These are phyloP conservation scores for Isoetes taiwanensis DNA, from an alignment of 75 land plant genomes.

Conservation along the genomic window DNA sequence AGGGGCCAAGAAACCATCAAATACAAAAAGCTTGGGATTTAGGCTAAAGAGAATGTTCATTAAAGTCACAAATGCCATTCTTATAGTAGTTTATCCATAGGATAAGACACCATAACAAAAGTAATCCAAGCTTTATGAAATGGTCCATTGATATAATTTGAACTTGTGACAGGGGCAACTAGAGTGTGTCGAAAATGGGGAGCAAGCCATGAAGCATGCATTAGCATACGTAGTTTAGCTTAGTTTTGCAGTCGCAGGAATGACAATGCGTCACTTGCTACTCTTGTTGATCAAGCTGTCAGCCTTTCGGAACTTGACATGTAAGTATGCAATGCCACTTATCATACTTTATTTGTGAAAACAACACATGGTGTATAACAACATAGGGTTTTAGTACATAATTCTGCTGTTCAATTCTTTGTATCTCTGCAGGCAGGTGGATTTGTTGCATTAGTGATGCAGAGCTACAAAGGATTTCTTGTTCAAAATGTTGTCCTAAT, in stretches of 20 bases:
- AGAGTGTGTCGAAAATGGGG: conserved; percentile 76
- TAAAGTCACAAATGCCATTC: too few relatives aligned
- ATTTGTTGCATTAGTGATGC: conserved; percentile 69
- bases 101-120: too few relatives aligned
- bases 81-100: too few relatives aligned
- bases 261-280: conserved; percentile 58
- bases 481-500: conserved; percentile 52
- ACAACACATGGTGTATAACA: neutral
- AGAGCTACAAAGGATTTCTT: conserved; percentile 50
- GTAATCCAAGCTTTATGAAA: too few relatives aligned
- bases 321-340: conserved; percentile 18
- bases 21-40: too few relatives aligned
- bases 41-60: too few relatives aligned
- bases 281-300: conserved; percentile 36
- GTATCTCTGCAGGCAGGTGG: conserved; percentile 77
- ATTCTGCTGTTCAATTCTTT: too few relatives aligned
- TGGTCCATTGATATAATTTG: too few relatives aligned
- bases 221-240: conserved; percentile 44
- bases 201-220: conserved; percentile 49
- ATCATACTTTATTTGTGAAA: neutral
- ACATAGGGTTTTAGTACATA: too few relatives aligned
- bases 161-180: too few relatives aligned
- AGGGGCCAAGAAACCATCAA: too few relatives aligned
- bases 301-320: conserved; percentile 65
- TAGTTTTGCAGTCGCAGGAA: conserved; percentile 73